Conservation (phyloP, 2,329 filamentous ascomycete genomes). For the Colletotrichum aenigma region DNA sequence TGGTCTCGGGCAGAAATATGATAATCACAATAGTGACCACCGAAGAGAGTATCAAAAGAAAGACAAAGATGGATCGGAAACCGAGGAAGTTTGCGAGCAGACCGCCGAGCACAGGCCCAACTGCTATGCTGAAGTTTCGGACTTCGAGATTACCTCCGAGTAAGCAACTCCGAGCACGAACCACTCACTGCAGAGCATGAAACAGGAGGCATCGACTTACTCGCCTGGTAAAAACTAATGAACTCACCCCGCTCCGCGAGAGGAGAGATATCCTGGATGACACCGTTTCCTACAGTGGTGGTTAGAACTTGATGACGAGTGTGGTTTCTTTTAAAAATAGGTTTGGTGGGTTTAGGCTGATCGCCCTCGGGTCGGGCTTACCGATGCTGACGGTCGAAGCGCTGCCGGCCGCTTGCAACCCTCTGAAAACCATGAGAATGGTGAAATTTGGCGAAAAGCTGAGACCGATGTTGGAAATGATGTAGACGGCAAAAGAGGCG, state of each 20-base stretch:
- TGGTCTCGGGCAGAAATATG: slow-evolving; percentile 30
- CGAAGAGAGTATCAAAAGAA: not conserved
- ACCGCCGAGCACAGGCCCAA: slow-evolving; percentile 37
- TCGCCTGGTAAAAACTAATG: slow-evolving; percentile 35
- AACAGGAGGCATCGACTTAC: slow-evolving; percentile 22
- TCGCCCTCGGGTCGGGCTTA: slow-evolving; percentile 18
- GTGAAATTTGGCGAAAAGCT: slow-evolving; percentile 46
- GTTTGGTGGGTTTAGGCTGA: not conserved
- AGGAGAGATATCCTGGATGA: slow-evolving; percentile 35
- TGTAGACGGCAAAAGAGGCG: slow-evolving; percentile 50
- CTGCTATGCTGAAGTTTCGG: slow-evolving; percentile 31
- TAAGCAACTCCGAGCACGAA: not conserved
- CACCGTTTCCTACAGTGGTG: slow-evolving; percentile 27
- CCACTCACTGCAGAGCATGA: not conserved
- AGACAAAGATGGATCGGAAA: slow-evolving; percentile 34
- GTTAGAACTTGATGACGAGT: not conserved
- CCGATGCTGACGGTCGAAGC: slow-evolving; percentile 53
- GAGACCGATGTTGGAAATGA: slow-evolving; percentile 49
- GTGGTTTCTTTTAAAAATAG: not conserved
- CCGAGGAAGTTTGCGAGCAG: slow-evolving; percentile 27
- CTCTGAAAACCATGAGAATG: slow-evolving; percentile 47
- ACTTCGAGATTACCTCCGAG: slow-evolving; percentile 18
- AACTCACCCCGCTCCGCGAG: slow-evolving; percentile 30
- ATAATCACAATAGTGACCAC: slow-evolving; percentile 20
- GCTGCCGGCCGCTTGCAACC: slow-evolving; percentile 51